Conservation (phyloP, 768 basidiomycete genomes). For the Pleurotus djamor region DNA sequence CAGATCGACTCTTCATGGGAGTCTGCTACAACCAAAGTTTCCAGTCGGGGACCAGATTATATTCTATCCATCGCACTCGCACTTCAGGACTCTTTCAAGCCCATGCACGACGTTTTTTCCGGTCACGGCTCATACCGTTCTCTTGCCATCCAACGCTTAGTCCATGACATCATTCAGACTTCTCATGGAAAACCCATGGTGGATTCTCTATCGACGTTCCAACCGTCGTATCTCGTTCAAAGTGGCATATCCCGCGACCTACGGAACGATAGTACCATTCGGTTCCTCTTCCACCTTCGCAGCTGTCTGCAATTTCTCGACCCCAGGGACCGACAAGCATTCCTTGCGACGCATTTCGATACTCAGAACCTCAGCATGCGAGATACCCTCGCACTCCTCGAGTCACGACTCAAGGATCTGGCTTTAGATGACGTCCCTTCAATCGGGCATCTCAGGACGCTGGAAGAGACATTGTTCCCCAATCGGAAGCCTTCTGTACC, state of each 20-base stretch:
- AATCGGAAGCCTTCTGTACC: not conserved
- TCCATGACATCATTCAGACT: constrained; percentile 46
- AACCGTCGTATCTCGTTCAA: constrained; percentile 83
- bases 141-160: constrained; percentile 30
- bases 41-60: constrained; percentile 42
- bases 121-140: constrained; percentile 26
- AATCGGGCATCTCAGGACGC: constrained; percentile 22
- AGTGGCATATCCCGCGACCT: constrained; percentile 64
- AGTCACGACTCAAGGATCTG: constrained; percentile 27
- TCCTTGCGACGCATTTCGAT: not conserved
- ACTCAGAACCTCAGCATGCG: constrained; percentile 16
- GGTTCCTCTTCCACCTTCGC: constrained; percentile 77
- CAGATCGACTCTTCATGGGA: constrained; percentile 15
- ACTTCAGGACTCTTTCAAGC: constrained; percentile 19
- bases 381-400: constrained; percentile 32
- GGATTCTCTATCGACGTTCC: constrained; percentile 80
- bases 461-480: constrained; percentile 26
- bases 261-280: constrained; percentile 70
- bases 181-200: constrained; percentile 52
- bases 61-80: constrained; percentile 29
- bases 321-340: constrained; percentile 20
- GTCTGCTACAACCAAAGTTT: constrained; percentile 22
- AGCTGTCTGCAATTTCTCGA: constrained; percentile 51
- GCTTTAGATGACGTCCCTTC: constrained; percentile 44
- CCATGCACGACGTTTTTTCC: constrained; percentile 20